phyloP scores from a whole-genome alignment of 1,139 yeast genomes.

The Kazachstania sp. region DNA sequence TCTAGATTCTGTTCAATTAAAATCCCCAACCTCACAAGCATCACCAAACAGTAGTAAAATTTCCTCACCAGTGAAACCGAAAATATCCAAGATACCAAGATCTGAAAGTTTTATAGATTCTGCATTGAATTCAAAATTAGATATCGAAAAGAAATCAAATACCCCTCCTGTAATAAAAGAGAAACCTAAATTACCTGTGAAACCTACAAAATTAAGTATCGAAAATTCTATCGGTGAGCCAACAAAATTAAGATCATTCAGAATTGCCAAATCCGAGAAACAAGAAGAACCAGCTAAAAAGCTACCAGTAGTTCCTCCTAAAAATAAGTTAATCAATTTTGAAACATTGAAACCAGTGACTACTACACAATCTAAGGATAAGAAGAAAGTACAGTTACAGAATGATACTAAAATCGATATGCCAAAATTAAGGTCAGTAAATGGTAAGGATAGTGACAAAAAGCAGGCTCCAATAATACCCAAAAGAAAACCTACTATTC shows the following conservation, averaged over 20 bases:
- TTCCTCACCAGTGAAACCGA: background rate
- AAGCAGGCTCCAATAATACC: conserved; percentile 6
- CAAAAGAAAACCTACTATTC: conserved; percentile 10
- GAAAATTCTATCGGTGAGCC: background rate
- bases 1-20: conserved; percentile 19
- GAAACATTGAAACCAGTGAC: conserved; percentile 12
- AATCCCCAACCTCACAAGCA: conserved; percentile 5
- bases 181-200: conserved; percentile 12
- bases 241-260: background rate
- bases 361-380: background rate
- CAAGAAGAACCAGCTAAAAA: conserved; percentile 8
- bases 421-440: conserved; percentile 11
- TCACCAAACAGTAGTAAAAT: conserved; percentile 4
- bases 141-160: background rate
- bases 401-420: conserved; percentile 5
- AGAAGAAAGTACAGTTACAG: too few relatives aligned
- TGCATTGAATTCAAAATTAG: conserved; percentile 8
- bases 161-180: background rate
- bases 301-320: conserved; percentile 4
- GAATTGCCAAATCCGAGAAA: conserved; percentile 5
- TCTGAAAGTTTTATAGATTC: conserved; percentile 19
- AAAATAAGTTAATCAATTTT: conserved; percentile 5
- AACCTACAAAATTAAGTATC: conserved; percentile 13
- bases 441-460: background rate
- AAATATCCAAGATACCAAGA: conserved; percentile 7